These are phyloP conservation scores for Neurospora sp. DNA, from an alignment of 495 filamentous ascomycete species.

Conservation along the genomic window DNA sequence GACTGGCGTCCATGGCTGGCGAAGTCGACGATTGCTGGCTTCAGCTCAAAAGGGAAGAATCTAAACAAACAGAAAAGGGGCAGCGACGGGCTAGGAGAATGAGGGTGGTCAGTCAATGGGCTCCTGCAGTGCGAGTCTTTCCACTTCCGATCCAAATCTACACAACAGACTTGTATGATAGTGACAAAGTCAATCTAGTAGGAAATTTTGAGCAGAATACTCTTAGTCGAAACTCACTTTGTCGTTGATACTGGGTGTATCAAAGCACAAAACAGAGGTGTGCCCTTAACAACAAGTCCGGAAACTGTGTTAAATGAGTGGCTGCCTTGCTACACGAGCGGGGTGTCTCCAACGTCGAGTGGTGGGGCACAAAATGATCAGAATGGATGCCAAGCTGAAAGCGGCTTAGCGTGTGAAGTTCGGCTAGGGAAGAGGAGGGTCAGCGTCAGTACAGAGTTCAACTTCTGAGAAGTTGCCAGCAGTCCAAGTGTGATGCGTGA, in stretches of 20 bases:
- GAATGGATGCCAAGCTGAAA: neutral
- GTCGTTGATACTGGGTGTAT: neutral
- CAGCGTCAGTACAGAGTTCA: neutral
- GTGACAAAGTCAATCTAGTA: neutral
- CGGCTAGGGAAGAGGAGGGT: neutral
- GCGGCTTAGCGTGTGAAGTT: neutral
- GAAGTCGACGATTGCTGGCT: neutral
- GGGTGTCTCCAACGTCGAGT: neutral
- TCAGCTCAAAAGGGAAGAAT: neutral
- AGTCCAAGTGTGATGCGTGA: neutral
- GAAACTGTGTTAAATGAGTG: neutral
- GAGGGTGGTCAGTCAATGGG: neutral
- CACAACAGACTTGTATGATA: neutral
- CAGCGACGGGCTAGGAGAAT: neutral
- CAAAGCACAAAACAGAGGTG: neutral
- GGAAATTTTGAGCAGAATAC: neutral
- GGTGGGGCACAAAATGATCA: neutral
- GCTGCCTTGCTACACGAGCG: neutral
- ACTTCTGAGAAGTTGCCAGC: neutral
- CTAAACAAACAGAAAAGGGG: neutral
- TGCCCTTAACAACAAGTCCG: neutral
- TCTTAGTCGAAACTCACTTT: neutral
- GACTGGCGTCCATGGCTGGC: slow-evolving; percentile 16
- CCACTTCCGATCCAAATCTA: neutral
- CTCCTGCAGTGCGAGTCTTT: neutral